Conservation (phyloP, 495 filamentous ascomycete genomes). For the Stereocaulon alpinum region DNA sequence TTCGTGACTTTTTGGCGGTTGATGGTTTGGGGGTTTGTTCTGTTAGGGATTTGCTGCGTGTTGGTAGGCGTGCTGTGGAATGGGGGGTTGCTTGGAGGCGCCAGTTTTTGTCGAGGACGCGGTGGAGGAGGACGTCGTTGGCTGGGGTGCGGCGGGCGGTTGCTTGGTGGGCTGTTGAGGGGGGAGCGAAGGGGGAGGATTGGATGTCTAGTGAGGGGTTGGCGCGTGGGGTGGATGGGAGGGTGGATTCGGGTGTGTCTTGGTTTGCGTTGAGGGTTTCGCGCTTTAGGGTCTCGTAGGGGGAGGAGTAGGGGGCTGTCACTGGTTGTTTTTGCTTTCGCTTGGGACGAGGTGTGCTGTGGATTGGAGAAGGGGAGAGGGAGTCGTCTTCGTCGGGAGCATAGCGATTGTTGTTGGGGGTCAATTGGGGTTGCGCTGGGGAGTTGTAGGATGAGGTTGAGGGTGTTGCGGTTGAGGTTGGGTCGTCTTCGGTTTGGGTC, state of each 20-base stretch:
- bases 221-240: slow-evolving; percentile 38
- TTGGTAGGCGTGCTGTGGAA: slow-evolving; percentile 32
- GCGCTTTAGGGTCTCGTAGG: slow-evolving; percentile 54
- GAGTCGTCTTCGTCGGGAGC: slow-evolving; percentile 37
- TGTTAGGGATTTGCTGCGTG: slow-evolving; percentile 20
- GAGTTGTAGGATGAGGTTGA: slow-evolving; percentile 30
- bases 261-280: slow-evolving; percentile 37
- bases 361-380: slow-evolving; percentile 43
- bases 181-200: slow-evolving; percentile 44
- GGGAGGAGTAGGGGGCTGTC: slow-evolving; percentile 55
- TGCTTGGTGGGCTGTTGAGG: slow-evolving; percentile 25
- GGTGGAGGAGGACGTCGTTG: slow-evolving; percentile 70
- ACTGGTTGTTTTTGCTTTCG: slow-evolving; percentile 35
- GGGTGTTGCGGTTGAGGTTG: slow-evolving; percentile 38
- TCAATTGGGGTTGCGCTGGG: slow-evolving; percentile 40
- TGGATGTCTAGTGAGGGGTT: slow-evolving; percentile 23
- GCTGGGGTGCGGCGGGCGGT: slow-evolving; percentile 19
- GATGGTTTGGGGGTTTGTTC: slow-evolving; percentile 25
- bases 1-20: slow-evolving; percentile 28
- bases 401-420: slow-evolving; percentile 28
- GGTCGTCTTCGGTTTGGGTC: slow-evolving; percentile 34
- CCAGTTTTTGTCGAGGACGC: slow-evolving; percentile 85
- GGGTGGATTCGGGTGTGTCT: slow-evolving; percentile 36
- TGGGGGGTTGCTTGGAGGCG: slow-evolving; percentile 86
- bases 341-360: slow-evolving; percentile 40